These are phyloP conservation scores for Adansonia madagascariensis DNA, from an alignment of 441 rosid species.

Conservation along the genomic window DNA sequence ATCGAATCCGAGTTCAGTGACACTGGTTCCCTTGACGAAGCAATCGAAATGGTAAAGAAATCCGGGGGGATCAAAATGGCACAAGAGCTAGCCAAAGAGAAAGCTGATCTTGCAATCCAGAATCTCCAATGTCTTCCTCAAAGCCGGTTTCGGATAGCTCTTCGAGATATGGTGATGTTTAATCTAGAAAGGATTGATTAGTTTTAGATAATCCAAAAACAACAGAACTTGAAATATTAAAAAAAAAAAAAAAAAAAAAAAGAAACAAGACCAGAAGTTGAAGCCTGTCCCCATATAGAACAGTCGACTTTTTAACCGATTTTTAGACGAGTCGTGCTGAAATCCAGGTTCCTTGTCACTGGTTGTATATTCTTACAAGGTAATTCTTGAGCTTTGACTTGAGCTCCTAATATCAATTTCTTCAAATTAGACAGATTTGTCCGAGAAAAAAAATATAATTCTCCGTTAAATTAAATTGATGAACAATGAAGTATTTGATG, in stretches of 20 bases:
- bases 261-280: not conserved
- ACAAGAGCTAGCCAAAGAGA: conserved; percentile 73
- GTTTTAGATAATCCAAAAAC: not conserved
- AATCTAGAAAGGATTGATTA: conserved; percentile 88
- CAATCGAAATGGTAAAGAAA: conserved; percentile 61
- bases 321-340: no score
- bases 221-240: no score
- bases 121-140: conserved; percentile 71
- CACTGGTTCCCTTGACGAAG: conserved; percentile 76
- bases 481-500: conserved; percentile 15
- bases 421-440: conserved; percentile 21
- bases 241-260: no score
- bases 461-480: conserved; percentile 13
- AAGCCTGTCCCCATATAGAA: conserved; percentile 15
- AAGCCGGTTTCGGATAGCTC: conserved; percentile 56
- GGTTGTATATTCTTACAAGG: conserved; percentile 34
- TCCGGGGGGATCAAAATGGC: conserved; percentile 74
- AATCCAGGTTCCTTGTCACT: conserved; percentile 7
- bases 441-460: not conserved
- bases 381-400: conserved; percentile 34
- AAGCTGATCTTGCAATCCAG: conserved; percentile 70
- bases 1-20: conserved; percentile 90
- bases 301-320: not conserved
- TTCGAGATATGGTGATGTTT: conserved; percentile 78
- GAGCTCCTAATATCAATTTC: conserved; percentile 32